Base-by-base conservation (phyloP, 176 grass and related monocot species). In the Neostapfia colusana region DNA sequence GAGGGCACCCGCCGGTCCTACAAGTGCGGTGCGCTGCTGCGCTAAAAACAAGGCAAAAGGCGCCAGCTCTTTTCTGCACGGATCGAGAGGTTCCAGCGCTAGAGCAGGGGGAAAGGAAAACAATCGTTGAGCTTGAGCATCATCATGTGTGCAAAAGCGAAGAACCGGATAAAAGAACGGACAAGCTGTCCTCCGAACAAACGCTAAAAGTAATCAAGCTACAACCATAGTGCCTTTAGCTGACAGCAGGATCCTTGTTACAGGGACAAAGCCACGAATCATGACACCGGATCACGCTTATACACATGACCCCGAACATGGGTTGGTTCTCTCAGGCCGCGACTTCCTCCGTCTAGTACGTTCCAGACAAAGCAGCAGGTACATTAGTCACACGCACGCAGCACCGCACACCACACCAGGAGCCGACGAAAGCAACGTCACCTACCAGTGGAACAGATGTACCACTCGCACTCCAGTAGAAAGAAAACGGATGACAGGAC, bases 181-280 rank as follows among this genome's bases (percentile, higher is more conserved):
- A 16, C 46, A 79, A 79, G 75, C 62, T 83, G 86, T 75, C 55
- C 20, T 36, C 81, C 75, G 69, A 75, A 75, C 86, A 88, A 79
- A 0, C 11, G 54, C 69, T 0, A 62, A 59, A 69, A 71, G 28
- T 44, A 59, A 58, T 44, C 56, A 25, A 38, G 63, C 55, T 34
- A 35, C 15, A 37, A 11, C 9, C 36, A 64, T 70, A 37, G 56
- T 27, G 27, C 70, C 70, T 79, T 63, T 39, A 70, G 39, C 15
- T 70, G 76, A 78, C 76, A 75, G 70, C 70, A 75, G 59, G 16
- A 75, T 80, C 56, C 13, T 28, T 23, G 70, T 58, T 70, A 64
- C 45, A 42, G 46, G 58, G 44, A 45, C 48, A 69, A 75, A 78
- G 60, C 74, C 20, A 14, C 42, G 5, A 38, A 86, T 57, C 38